A percentile compares a stretch with the other conserved stretches of the same genome.
Evolutionary conservation across 2,329 filamentous ascomycete species (phyloP).

Genomic region (Myotisia sp.): DNA sequence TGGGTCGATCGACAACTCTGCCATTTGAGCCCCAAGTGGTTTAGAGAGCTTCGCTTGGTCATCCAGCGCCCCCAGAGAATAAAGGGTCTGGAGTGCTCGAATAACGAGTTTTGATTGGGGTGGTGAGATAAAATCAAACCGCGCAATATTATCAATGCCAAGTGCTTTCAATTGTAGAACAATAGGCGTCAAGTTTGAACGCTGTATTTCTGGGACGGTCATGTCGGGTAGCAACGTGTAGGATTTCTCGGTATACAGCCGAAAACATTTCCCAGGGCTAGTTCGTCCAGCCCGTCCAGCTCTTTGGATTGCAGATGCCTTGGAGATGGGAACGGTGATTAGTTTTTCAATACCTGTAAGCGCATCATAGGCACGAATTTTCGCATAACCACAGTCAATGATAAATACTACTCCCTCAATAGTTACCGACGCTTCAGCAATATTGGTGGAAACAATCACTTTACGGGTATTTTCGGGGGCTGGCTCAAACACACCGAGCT

Average conservation of each 20-base stretch:
- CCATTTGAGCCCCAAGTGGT: conserved; percentile 80
- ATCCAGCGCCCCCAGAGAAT: conserved; percentile 72
- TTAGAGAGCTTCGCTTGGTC: conserved; percentile 79
- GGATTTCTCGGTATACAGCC: conserved; percentile 69
- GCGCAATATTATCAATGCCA: conserved; percentile 83
- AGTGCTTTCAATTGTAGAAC: conserved; percentile 87
- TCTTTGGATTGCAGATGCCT: conserved; percentile 82
- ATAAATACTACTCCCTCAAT: conserved; percentile 88
- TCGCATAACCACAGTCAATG: conserved; percentile 80
- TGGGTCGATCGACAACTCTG: conserved; percentile 80
- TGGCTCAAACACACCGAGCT: conserved; percentile 88
- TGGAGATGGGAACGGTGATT: conserved; percentile 67
- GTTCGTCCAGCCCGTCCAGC: conserved; percentile 83
- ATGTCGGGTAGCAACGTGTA: conserved; percentile 53
- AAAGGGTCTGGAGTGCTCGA: conserved; percentile 76
- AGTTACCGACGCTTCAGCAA: conserved; percentile 89
- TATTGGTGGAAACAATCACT: conserved; percentile 87
- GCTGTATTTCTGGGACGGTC: conserved; percentile 79
- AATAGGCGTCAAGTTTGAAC: conserved; percentile 76
- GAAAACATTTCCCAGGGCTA: conserved; percentile 81
- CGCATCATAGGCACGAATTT: conserved; percentile 74
- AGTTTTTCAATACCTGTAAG: conserved; percentile 75
- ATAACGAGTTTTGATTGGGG: conserved; percentile 75
- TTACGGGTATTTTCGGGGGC: conserved; percentile 71
- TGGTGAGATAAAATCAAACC: conserved; percentile 76